Evolutionary conservation across 2,329 filamentous ascomycete genomes (phyloP), one percentile per base, ranked within the genome.

Genomic region (Pestalotiopsis sp.): DNA sequence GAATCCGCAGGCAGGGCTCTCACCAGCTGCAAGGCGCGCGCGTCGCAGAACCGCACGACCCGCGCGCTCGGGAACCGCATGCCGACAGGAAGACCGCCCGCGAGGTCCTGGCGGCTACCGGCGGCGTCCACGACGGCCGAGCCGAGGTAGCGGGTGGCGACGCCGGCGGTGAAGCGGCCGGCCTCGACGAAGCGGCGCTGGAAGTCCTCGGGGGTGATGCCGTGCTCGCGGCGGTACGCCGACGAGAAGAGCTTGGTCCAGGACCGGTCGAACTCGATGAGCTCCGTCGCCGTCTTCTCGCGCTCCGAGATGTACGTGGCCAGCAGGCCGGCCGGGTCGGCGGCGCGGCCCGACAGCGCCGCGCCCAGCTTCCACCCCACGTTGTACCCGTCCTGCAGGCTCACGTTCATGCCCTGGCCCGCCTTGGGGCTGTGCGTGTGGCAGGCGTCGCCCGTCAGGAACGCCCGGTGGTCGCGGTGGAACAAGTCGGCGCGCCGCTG

Each of bases 351-450:
- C 13, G 76, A 81, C 2, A 89, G 75, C 1, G 89, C 79, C 31
- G 82, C 79, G 0, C 81, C 85, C 6, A 90, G 79, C 73, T 90
- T 90, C 87, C 87, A 90, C 5, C 87, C 88, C 65, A 89, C 83
- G 68, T 90, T 90, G 72, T 89, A 87, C 5, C 89, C 89, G 70
- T 91, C 90, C 73, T 91, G 89, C 69, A 91, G 77, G 14, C 84
- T 83, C 40, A 87, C 85, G 65, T 89, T 89, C 86, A 89, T 89
- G 2, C 87, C 90, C 77, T 91, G 89, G 0, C 89, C 90, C 0
- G 89, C 89, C 76, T 91, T 91, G 4, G 90, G 90, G 1, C 86
- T 89, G 74, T 91, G 90, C 0, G 89, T 91, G 73, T 92, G 90
- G 72, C 88, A 90, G 3, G 89, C 89, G 72, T 92, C 89, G 3